Evolutionary conservation across 2,329 filamentous ascomycete species (phyloP).

Genomic region (Teratosphaeria pseudoeucalypti): DNA sequence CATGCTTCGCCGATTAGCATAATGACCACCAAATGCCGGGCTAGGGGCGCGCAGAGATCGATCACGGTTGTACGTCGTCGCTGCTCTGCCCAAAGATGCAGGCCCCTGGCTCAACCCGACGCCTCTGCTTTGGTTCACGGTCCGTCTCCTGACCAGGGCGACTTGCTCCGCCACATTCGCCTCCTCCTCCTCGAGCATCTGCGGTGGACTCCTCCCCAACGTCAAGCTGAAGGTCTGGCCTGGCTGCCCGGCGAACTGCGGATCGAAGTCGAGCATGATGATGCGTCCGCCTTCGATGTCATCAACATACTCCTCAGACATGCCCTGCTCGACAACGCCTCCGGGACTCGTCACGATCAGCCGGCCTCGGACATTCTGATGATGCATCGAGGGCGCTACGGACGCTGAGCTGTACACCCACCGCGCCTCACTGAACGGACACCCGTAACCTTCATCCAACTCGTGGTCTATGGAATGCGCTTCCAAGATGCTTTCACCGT

Average conservation of each 20-base stretch:
- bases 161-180: slow-evolving; percentile 25
- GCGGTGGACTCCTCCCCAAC: slow-evolving; percentile 25
- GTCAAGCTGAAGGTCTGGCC: slow-evolving; percentile 27
- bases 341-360: slow-evolving; percentile 28
- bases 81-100: slow-evolving; percentile 23
- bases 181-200: slow-evolving; percentile 24
- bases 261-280: slow-evolving; percentile 26
- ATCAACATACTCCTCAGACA: slow-evolving; percentile 22
- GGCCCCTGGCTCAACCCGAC: slow-evolving; percentile 23
- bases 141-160: slow-evolving; percentile 25
- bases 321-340: slow-evolving; percentile 19
- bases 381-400: slow-evolving; percentile 16
- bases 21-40: slow-evolving; percentile 4
- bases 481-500: slow-evolving; percentile 21
- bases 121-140: slow-evolving; percentile 24
- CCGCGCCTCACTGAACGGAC: slow-evolving; percentile 25
- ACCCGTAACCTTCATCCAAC: slow-evolving; percentile 28
- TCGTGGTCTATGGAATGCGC: slow-evolving; percentile 30
- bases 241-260: slow-evolving; percentile 26
- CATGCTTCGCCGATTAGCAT: slow-evolving; percentile 14
- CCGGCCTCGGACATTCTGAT: slow-evolving; percentile 21
- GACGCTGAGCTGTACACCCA: slow-evolving; percentile 26
- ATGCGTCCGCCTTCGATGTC: slow-evolving; percentile 28
- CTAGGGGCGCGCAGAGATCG: slow-evolving; percentile 6
- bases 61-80: slow-evolving; percentile 19